phyloP scores from a whole-genome alignment of 2,329 filamentous ascomycete species.

The Epichloe bromicola region DNA sequence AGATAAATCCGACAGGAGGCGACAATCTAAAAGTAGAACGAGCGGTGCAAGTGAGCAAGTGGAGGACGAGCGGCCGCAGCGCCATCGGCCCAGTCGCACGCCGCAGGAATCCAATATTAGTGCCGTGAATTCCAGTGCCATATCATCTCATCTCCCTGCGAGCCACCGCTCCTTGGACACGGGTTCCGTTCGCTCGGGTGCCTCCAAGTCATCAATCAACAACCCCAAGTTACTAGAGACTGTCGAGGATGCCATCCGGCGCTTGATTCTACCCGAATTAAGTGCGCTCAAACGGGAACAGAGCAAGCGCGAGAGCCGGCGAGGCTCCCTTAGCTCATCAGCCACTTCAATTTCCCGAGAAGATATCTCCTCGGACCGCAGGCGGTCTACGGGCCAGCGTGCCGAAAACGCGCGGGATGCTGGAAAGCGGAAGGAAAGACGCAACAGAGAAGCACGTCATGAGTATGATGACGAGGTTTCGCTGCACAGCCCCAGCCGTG shows the following conservation, averaged over 20 bases:
- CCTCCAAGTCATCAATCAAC: slow-evolving; percentile 65
- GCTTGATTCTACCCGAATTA: slow-evolving; percentile 81
- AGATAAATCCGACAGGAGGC: slow-evolving; percentile 38
- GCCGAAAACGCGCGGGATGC: slow-evolving; percentile 40
- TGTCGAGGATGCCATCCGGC: slow-evolving; percentile 83
- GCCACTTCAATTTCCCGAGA: slow-evolving; percentile 41
- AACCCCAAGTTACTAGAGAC: slow-evolving; percentile 85
- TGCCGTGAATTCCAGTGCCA: slow-evolving; percentile 38
- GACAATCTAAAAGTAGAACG: slow-evolving; percentile 33
- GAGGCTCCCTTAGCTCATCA: slow-evolving; percentile 49
- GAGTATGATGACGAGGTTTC: slow-evolving; percentile 39
- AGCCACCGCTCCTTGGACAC: slow-evolving; percentile 44
- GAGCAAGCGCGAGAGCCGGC: slow-evolving; percentile 59
- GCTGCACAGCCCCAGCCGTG: slow-evolving; percentile 33
- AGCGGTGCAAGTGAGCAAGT: slow-evolving; percentile 35
- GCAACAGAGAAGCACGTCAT: slow-evolving; percentile 42
- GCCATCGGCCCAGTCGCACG: slow-evolving; percentile 38
- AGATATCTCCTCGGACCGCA: slow-evolving; percentile 44
- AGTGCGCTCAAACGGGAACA: slow-evolving; percentile 85
- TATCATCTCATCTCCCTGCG: slow-evolving; percentile 39
- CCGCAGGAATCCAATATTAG: slow-evolving; percentile 40
- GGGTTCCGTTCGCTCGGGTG: slow-evolving; percentile 36
- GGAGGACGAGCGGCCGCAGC: slow-evolving; percentile 32
- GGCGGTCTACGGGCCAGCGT: slow-evolving; percentile 47
- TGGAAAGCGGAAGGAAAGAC: slow-evolving; percentile 28